Conservation (phyloP, 2,329 filamentous ascomycete species). For the Pyrenophora seminiperda region DNA sequence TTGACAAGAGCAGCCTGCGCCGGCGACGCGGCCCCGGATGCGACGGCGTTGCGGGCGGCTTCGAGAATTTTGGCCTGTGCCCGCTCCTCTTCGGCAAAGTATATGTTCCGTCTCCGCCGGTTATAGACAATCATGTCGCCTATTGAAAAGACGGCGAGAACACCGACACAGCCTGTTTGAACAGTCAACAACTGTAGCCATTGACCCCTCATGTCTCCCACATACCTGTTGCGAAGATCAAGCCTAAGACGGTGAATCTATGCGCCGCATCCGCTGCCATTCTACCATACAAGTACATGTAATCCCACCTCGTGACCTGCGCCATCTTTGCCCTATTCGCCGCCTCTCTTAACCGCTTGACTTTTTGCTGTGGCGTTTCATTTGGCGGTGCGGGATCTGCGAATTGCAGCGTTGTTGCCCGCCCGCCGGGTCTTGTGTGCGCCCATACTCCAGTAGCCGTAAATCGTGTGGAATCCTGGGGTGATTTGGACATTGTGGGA, state of each 20-base stretch:
- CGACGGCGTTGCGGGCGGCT: slow-evolving; percentile 52
- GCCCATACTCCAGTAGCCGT: slow-evolving; percentile 73
- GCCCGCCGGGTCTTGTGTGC: slow-evolving; percentile 62
- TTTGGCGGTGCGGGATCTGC: slow-evolving; percentile 50
- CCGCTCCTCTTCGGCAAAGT: slow-evolving; percentile 59
- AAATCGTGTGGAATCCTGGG: slow-evolving; percentile 80
- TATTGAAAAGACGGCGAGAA: slow-evolving; percentile 67
- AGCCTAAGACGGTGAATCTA: slow-evolving; percentile 62
- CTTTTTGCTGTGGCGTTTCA: slow-evolving; percentile 61
- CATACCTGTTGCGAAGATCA: slow-evolving; percentile 67
- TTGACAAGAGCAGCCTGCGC: slow-evolving; percentile 59
- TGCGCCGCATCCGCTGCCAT: slow-evolving; percentile 64
- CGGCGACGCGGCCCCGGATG: slow-evolving; percentile 53
- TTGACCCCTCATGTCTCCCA: slow-evolving; percentile 10
- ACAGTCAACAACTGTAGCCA: slow-evolving; percentile 3
- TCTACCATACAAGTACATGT: slow-evolving; percentile 44
- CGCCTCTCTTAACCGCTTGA: slow-evolving; percentile 57
- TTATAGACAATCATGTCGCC: slow-evolving; percentile 72
- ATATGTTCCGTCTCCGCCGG: slow-evolving; percentile 66
- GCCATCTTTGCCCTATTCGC: slow-evolving; percentile 54
- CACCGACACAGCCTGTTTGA: slow-evolving; percentile 60
- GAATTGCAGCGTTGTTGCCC: slow-evolving; percentile 49
- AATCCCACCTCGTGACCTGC: slow-evolving; percentile 61
- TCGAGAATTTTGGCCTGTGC: slow-evolving; percentile 51
- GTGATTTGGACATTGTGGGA: slow-evolving; percentile 64